These are phyloP conservation scores for Oxalis stricta DNA, from an alignment of 441 rosid genomes.

Conservation along the genomic window DNA sequence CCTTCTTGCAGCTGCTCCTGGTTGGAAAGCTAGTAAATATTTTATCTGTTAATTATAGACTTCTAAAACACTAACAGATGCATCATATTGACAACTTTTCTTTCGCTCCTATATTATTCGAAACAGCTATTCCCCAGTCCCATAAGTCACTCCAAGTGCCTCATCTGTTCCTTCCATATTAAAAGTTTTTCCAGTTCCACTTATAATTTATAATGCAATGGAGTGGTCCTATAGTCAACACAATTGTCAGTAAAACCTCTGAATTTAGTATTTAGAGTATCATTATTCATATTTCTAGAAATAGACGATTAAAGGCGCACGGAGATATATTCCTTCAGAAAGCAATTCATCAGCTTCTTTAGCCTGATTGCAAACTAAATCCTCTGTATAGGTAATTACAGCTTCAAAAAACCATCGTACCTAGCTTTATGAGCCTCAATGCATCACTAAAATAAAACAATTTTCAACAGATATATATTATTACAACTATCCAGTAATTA, in stretches of 20 bases:
- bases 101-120: conserved; percentile 42
- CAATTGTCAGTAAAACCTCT: no score
- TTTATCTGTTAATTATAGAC: conserved; percentile 93
- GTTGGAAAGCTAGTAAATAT: conserved; percentile 64
- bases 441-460: conserved; percentile 1
- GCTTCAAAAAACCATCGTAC: conserved; percentile 61
- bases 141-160: conserved; percentile 86
- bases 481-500: background rate
- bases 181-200: conserved; percentile 92
- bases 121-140: conserved; percentile 72
- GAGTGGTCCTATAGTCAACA: no score
- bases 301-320: conserved; percentile 25
- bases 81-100: conserved; percentile 46
- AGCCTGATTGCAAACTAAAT: conserved; percentile 71
- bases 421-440: conserved; percentile 24
- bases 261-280: no score
- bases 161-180: conserved; percentile 87
- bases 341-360: conserved; percentile 71
- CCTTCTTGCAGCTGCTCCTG: conserved; percentile 57
- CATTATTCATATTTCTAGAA: no score
- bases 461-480: background rate
- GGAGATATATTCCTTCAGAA: conserved; percentile 62
- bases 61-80: conserved; percentile 87
- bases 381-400: conserved; percentile 66
- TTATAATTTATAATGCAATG: no score